Evolutionary conservation across 306 rosid species (phyloP).

Genomic region (Gillenia trifoliata): DNA sequence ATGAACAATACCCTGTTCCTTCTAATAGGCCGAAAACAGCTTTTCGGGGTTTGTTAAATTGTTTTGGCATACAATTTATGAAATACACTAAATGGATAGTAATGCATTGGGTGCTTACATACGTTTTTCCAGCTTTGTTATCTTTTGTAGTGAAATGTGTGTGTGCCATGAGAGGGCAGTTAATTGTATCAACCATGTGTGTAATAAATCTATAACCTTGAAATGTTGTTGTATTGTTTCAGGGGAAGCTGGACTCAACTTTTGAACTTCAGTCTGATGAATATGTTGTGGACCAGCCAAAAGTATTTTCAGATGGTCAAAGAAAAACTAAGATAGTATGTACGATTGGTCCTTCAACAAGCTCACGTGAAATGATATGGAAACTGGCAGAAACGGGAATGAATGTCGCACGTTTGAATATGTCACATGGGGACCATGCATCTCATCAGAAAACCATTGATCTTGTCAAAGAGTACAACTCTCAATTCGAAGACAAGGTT

Average conservation of each 20-base stretch:
- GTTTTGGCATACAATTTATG: background rate
- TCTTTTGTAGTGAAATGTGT: background rate
- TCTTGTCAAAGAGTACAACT: conserved; percentile 76
- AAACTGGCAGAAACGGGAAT: conserved; percentile 77
- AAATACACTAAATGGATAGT: background rate
- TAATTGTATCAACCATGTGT: background rate
- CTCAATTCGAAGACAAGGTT: conserved; percentile 66
- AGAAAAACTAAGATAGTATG: conserved; percentile 88
- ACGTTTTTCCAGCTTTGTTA: background rate
- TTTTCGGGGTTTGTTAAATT: background rate
- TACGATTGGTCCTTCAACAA: conserved; percentile 88
- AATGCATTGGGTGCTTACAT: background rate
- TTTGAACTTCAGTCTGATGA: conserved; percentile 30
- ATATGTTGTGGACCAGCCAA: conserved; percentile 17
- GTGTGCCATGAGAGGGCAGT: background rate
- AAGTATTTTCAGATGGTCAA: conserved; percentile 22
- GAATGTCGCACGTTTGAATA: conserved; percentile 88
- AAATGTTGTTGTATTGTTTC: conserved; percentile 20
- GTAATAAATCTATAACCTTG: background rate
- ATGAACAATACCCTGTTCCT: background rate
- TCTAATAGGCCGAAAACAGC: background rate
- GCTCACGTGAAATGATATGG: conserved; percentile 93
- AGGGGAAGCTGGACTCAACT: conserved; percentile 38
- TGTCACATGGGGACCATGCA: conserved; percentile 93
- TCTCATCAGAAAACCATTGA: conserved; percentile 86